These are phyloP conservation scores for Tricholomella constricta DNA, from an alignment of 768 basidiomycete genomes.

Conservation along the genomic window DNA sequence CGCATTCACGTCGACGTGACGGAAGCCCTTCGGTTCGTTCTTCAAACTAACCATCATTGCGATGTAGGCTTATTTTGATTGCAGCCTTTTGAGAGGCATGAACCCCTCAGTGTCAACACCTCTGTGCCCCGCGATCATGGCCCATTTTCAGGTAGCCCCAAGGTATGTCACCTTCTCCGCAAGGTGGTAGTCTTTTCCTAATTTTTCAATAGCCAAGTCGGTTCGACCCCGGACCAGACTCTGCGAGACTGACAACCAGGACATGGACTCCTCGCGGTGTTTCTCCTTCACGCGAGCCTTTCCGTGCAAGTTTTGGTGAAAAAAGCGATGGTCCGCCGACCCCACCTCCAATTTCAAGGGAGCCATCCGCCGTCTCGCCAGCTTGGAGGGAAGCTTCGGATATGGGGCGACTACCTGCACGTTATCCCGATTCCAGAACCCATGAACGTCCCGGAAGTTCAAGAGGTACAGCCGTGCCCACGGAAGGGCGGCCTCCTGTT, in stretches of 20 bases:
- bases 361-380: slow-evolving; percentile 28
- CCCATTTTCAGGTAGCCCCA: slow-evolving; percentile 6
- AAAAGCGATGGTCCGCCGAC: slow-evolving; percentile 19
- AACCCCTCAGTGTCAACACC: slow-evolving; percentile 7
- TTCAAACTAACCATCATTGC: not conserved
- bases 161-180: not conserved
- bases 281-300: slow-evolving; percentile 17
- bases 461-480: slow-evolving; percentile 5
- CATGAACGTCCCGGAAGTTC: slow-evolving; percentile 15
- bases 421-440: slow-evolving; percentile 15
- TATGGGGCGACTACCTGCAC: slow-evolving; percentile 10
- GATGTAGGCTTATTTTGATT: not conserved
- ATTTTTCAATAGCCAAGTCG: slow-evolving; percentile 5
- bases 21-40: slow-evolving; percentile 18
- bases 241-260: slow-evolving; percentile 12
- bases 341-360: slow-evolving; percentile 30
- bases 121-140: slow-evolving; percentile 1
- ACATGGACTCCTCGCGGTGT: slow-evolving; percentile 24
- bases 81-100: slow-evolving; percentile 10
- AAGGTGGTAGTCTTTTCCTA: not conserved
- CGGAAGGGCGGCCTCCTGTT: not conserved
- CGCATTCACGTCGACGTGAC: slow-evolving; percentile 10
- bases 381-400: slow-evolving; percentile 21
- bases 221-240: slow-evolving; percentile 5
- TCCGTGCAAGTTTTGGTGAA: slow-evolving; percentile 5